Evolutionary conservation across 345 rosid species (phyloP).

Genomic region (Melaleuca alternifolia): DNA sequence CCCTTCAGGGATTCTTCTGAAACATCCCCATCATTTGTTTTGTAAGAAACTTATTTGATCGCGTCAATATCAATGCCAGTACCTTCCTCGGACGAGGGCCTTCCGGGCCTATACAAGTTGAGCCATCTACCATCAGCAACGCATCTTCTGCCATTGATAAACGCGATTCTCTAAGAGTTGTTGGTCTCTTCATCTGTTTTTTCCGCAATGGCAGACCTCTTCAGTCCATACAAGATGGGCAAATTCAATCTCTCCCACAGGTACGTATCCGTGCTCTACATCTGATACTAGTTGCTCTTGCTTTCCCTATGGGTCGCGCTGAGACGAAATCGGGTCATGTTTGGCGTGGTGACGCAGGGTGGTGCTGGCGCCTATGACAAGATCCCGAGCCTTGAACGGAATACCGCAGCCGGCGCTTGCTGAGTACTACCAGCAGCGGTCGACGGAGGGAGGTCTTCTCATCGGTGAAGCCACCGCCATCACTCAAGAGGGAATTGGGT

Average conservation of each 20-base stretch:
- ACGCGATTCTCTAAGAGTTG: background rate
- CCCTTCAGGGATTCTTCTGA: background rate
- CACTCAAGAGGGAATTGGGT: background rate
- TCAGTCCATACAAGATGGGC: background rate
- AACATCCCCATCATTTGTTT: background rate
- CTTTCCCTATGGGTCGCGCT: background rate
- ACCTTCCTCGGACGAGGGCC: background rate
- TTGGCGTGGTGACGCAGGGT: background rate
- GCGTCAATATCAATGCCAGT: fast-evolving
- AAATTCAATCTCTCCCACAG: slow-evolving; percentile 7
- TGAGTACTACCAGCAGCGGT: background rate
- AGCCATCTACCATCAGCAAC: background rate
- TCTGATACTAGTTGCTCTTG: background rate
- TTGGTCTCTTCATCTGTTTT: background rate
- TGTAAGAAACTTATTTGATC: background rate
- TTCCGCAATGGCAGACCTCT: background rate
- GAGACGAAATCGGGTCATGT: background rate
- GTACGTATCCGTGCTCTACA: background rate
- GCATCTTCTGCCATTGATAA: background rate
- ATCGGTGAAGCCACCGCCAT: background rate
- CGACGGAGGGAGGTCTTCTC: slow-evolving; percentile 1
- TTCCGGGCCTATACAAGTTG: background rate
- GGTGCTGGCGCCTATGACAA: background rate
- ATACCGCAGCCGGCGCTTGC: background rate
- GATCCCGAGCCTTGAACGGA: background rate